phyloP scores from a whole-genome alignment of 179 eudicot species.

The Beta macrorhiza region DNA sequence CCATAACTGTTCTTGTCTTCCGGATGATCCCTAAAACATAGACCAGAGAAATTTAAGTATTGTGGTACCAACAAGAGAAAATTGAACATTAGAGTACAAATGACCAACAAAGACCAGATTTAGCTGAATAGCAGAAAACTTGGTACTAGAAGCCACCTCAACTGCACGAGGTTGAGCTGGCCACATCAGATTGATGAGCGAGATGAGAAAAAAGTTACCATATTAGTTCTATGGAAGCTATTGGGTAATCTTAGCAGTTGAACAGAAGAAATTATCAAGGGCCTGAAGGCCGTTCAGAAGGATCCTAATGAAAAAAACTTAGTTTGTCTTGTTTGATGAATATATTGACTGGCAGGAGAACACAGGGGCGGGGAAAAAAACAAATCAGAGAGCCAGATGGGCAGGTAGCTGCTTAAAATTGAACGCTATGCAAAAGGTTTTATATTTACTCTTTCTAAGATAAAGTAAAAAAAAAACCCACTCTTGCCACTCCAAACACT shows the following conservation, averaged over 20 bases:
- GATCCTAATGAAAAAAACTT: neutral
- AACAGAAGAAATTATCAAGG: neutral
- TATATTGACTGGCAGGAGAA: neutral
- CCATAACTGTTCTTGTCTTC: slow-evolving; percentile 93
- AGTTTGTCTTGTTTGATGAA: neutral
- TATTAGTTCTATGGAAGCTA: neutral
- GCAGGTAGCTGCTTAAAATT: neutral
- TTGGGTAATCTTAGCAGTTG: neutral
- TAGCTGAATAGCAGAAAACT: neutral
- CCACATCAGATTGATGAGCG: neutral
- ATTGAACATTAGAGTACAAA: neutral
- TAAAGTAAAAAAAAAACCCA: too few relatives aligned
- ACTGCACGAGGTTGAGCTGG: neutral
- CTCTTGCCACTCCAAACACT: too few relatives aligned
- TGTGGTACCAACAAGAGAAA: slow-evolving; percentile 11
- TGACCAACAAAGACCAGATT: neutral
- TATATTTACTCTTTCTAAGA: too few relatives aligned
- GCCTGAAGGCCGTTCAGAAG: neutral
- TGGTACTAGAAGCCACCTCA: neutral
- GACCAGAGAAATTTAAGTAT: slow-evolving; percentile 7
- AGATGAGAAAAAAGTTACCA: neutral
- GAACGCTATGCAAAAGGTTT: neutral
- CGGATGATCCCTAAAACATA: slow-evolving; percentile 63
- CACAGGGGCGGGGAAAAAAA: neutral
- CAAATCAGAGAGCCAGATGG: neutral